Base-by-base conservation (phyloP, 129 eudicot species). In the Chrysanthemum seticuspe region DNA sequence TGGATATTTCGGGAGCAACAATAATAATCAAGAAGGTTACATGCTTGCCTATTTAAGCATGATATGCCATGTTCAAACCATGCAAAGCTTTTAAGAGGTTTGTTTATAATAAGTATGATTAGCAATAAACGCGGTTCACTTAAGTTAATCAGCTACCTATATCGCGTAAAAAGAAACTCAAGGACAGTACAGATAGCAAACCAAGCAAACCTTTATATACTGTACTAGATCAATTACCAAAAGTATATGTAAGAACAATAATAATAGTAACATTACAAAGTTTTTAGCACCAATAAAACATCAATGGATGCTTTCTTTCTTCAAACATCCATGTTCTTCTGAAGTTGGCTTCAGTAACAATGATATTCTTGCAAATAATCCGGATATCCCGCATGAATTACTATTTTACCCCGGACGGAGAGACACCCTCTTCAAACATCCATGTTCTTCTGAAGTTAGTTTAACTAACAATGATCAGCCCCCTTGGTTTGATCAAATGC, bases 181-280 rank as follows among this genome's bases (percentile, higher is more conserved):
- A 31, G 49, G 45, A 6, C 9, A 70, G 34, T 16, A 48, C n/a
- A 2, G 27, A 10, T 70, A 40, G 31, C 29, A 70, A 71, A 62
- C 70, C 70, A 47, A 78, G 54, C 76, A 18, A 62, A 71, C 70
- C 68, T 64, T 78, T 78, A 71, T 71, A 78, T 78, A 78, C 82
- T 78, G 16, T 62, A 71, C 67, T 65, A 78, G 74, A 76, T 76
- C 62, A 76, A 76, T 45, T 29, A 76, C 16, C 74, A 65, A 65
- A 62, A 48, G 72, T 69, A 68, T 76, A 54, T 51, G 60, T 34
- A 78, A 25, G 13, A 71, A 47, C 21, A 45, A 44, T 23, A 69
- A 31, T 34, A 77, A 61, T 73, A 59, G 12, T 21, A 16, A 71
- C 21, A 64, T 71, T 64, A 78, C 77, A 78, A 64, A 58, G 58